phyloP scores from a whole-genome alignment of 2,329 filamentous ascomycete genomes.

The Hypoxylon sp. region DNA sequence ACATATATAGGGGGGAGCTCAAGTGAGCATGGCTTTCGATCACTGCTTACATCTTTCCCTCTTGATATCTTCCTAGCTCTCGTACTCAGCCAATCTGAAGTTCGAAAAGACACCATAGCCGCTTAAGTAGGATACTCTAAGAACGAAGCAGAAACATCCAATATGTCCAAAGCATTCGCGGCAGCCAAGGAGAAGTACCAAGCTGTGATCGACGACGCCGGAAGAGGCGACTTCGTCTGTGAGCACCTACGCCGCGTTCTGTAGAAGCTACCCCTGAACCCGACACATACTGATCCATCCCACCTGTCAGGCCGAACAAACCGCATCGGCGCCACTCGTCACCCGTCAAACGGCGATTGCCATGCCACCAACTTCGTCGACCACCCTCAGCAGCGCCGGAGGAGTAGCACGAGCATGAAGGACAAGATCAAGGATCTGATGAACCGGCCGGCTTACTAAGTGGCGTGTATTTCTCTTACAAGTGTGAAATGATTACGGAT shows the following conservation, averaged over 20 bases:
- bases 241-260: constrained; percentile 18
- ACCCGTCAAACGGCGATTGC: constrained; percentile 42
- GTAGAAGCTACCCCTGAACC: not conserved
- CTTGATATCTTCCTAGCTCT: not conserved
- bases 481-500: not conserved
- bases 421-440: constrained; percentile 42
- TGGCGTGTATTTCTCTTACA: not conserved
- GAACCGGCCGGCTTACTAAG: constrained; percentile 44
- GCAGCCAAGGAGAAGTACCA: constrained; percentile 48
- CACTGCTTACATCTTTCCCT: not conserved
- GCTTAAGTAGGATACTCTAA: not conserved
- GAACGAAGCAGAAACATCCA: constrained; percentile 5
- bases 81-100: not conserved
- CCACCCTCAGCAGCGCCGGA: constrained; percentile 41
- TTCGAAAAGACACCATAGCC: not conserved
- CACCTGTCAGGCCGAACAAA: constrained; percentile 42
- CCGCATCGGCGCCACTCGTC: constrained; percentile 39
- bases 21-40: not conserved
- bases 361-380: constrained; percentile 40
- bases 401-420: constrained; percentile 40
- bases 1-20: constrained; percentile 27
- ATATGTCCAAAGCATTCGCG: constrained; percentile 44
- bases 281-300: constrained; percentile 7
- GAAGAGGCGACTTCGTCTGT: constrained; percentile 45
- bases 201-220: constrained; percentile 45